Base-by-base conservation (phyloP, 805 yeast species). In the Debaryomyces hansenii region DNA sequence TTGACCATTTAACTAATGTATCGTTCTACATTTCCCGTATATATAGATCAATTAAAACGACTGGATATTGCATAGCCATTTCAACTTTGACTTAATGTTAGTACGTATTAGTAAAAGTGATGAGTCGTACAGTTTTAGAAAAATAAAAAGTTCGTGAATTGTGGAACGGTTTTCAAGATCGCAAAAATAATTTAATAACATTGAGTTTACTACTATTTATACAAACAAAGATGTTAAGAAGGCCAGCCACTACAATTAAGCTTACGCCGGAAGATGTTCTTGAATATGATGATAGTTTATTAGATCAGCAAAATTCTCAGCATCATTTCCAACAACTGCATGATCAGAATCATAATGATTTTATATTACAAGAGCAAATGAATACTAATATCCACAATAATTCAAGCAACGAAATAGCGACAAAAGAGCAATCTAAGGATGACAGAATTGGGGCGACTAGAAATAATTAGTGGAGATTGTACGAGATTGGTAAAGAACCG, bases 231-330 rank as follows among this genome's bases (percentile, higher is more conserved):
- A 85, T 86, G 92, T 67, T 86, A 37, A 75, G 91, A 66, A 73
- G 90, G 61, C 85, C 82, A 14, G 86, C 91, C 4, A 85, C 92
- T 0, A 74, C 82, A 1, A 80, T 86, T 44, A 76, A 77, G 47
- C 71, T 86, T 40, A 78, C 84, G 0, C 86, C 87, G 0, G 90
- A 85, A 51, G 94, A 86, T 54, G 77, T 86, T 15, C 60, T 68
- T 49, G 78, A 72, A 42, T 77, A 73, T 49, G 82, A 78, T 46
- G 78, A 76, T 41, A 55, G 51, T 27, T 34, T 57, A 27, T 15
- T 41, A 12, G 27, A 37, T 12, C 46, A 44, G 35, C 44, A 42
- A 5, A 34, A 16, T 11, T 38, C 41, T 2, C 28, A 33, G 21
- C 11, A n/a, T 10, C 44, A 46, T 37, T 16, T 46, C 3, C 40